Base-by-base conservation (phyloP, 1,284 basidiomycete species). In the Puccinia triticina region DNA sequence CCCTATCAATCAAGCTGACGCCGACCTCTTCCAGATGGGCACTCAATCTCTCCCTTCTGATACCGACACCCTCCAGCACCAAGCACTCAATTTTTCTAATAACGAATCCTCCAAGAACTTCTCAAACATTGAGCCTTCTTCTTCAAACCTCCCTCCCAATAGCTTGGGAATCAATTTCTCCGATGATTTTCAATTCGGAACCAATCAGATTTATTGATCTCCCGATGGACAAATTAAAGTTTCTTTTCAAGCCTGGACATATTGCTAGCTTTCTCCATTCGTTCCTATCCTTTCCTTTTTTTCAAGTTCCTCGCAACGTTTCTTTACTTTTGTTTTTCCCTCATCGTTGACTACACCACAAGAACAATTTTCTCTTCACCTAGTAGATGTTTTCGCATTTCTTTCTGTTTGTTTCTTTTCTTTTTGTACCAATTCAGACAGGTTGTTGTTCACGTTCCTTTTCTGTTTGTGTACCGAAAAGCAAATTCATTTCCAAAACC, bases 181-280 rank as follows among this genome's bases (percentile, higher is more conserved):
- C 50, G 50, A 74, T 10, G 72, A 74, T 2, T 74, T 57, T 40
- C 53, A 53, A 26, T 40, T 74, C 53, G 72, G 72, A 10, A 10
- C 48, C 23, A 53, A 74, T 57, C 69, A 43, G 1, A 50, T 50
- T 29, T 72, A 48, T 21, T 48, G 69, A 72, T 4, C 34, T 46
- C 8, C 29, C 5, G 32, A 67, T 40, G n/a, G n/a, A 37, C 46
- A 43, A 43, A 43, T 43, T 43, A 43, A 43, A 43, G 4, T 43
- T 43, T 4, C 4, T 43, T 43, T 43, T 43, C 12, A 43, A 7
- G 40, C 12, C 40, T 43, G 40, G 40, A 7, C 40, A 43, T 43
- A 7, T 43, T 18, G 59, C 26, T 26, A 61, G n/a, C 26, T 18
- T 26, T 61, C 26, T 26, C 59, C 26, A 26, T 61, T 61, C 23